phyloP scores from a whole-genome alignment of 2,329 filamentous ascomycete genomes.

The Colletotrichum melonis region DNA sequence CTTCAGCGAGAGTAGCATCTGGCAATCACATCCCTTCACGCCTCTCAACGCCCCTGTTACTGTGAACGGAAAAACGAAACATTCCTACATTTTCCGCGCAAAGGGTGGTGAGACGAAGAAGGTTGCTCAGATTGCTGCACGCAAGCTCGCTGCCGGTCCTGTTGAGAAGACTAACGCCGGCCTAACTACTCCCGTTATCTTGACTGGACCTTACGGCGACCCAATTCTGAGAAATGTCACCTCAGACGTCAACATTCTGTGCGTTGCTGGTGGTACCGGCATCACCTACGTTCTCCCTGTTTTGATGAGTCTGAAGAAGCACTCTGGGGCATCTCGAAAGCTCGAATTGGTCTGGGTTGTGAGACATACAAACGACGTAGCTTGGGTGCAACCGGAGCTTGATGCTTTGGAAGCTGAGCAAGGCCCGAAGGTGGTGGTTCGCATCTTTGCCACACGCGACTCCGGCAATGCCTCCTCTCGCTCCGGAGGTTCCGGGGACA shows the following conservation, averaged over 20 bases:
- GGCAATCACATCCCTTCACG: conserved; percentile 80
- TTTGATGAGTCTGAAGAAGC: conserved; percentile 51
- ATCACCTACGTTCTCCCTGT: conserved; percentile 56
- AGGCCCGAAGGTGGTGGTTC: conserved; percentile 60
- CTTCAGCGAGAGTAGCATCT: conserved; percentile 74
- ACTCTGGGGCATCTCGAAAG: conserved; percentile 46
- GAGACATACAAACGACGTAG: conserved; percentile 62
- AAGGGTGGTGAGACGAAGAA: conserved; percentile 70
- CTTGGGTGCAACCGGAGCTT: conserved; percentile 70
- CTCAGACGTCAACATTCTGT: conserved; percentile 52
- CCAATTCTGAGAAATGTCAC: conserved; percentile 54
- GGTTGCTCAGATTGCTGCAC: conserved; percentile 57
- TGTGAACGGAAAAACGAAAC: conserved; percentile 53
- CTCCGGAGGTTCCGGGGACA: conserved; percentile 38
- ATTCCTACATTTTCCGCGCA: conserved; percentile 69
- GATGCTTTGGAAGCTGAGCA: conserved; percentile 51
- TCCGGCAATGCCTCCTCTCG: conserved; percentile 27
- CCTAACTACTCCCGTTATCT: conserved; percentile 64
- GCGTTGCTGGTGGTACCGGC: conserved; percentile 53
- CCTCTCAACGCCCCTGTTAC: conserved; percentile 65
- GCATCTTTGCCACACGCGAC: conserved; percentile 71
- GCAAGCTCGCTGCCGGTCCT: conserved; percentile 45
- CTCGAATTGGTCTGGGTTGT: conserved; percentile 76
- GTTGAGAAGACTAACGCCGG: conserved; percentile 12
- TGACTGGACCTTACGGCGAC: conserved; percentile 74